Percentiles rank a stretch among this genome's conserved stretches.
phyloP scores from a whole-genome alignment of 768 basidiomycete species.

The Coprinellus aureogranulatus region DNA sequence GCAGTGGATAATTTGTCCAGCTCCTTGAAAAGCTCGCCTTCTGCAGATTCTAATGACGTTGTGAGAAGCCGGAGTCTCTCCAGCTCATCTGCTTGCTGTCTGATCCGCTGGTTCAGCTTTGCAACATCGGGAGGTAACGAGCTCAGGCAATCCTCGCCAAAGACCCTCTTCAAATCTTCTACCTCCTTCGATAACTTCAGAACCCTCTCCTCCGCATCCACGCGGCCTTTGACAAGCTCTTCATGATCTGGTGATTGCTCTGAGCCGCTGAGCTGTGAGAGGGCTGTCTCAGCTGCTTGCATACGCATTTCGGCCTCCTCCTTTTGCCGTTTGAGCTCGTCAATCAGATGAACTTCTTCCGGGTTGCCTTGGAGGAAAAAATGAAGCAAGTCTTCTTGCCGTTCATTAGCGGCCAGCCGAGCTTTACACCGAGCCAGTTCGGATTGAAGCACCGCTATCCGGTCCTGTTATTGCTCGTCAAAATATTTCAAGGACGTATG shows the following conservation, averaged over 20 bases:
- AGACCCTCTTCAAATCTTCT: conserved; percentile 58
- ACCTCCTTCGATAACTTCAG: conserved; percentile 46
- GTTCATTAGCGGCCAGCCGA: conserved; percentile 69
- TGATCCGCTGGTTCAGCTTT: conserved; percentile 52
- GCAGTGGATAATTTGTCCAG: conserved; percentile 81
- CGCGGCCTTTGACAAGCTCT: conserved; percentile 48
- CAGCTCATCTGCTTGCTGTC: conserved; percentile 67
- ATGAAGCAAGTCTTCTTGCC: conserved; percentile 67
- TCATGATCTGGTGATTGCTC: conserved; percentile 52
- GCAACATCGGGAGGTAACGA: conserved; percentile 49
- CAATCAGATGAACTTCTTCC: conserved; percentile 51
- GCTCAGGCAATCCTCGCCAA: conserved; percentile 49
- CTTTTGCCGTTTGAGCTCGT: conserved; percentile 52
- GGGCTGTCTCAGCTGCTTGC: conserved; percentile 49
- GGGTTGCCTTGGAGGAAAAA: conserved; percentile 63
- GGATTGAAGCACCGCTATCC: conserved; percentile 66
- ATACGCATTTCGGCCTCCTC: conserved; percentile 52
- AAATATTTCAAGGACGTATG: not conserved
- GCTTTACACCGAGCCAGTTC: conserved; percentile 74
- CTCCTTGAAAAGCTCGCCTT: conserved; percentile 77
- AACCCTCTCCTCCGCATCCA: conserved; percentile 49
- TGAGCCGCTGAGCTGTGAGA: conserved; percentile 36
- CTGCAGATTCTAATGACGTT: conserved; percentile 66
- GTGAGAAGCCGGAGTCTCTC: conserved; percentile 59
- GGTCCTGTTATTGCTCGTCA: conserved; percentile 48